phyloP scores from a whole-genome alignment of 176 grass and related monocot species.

The Paspalum vaginatum region DNA sequence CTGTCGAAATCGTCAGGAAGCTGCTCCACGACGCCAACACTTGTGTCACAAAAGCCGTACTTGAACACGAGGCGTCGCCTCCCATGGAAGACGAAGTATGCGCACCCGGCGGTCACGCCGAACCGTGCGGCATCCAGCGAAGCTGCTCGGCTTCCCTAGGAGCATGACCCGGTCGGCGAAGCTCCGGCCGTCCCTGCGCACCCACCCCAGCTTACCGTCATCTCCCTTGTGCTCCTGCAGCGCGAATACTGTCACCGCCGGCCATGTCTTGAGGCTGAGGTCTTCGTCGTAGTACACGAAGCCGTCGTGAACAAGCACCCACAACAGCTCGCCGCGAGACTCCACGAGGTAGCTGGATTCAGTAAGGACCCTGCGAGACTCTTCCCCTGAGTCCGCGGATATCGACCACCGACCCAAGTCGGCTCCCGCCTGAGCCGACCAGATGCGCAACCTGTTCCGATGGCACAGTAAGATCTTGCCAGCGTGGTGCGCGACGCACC shows the following conservation, averaged over 20 bases:
- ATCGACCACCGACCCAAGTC: too few relatives aligned
- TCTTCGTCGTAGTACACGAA: neutral
- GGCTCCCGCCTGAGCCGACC: too few relatives aligned
- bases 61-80: too few relatives aligned
- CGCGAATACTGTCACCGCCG: neutral
- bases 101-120: neutral
- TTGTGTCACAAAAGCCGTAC: neutral
- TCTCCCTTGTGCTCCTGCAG: neutral
- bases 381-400: too few relatives aligned
- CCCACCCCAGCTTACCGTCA: neutral
- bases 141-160: neutral
- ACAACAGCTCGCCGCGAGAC: neutral
- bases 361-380: too few relatives aligned
- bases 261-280: neutral
- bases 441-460: neutral
- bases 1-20: neutral
- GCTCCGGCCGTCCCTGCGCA: neutral
- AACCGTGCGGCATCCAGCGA: neutral
- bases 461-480: neutral
- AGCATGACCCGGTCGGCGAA: neutral
- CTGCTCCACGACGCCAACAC: neutral
- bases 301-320: neutral
- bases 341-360: neutral
- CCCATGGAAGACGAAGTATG: neutral
- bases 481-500: neutral